Evolutionary conservation across 2,329 filamentous ascomycete genomes (phyloP), one percentile per base, ranked within the genome.

Genomic region (Cladophialophora psammophila): DNA sequence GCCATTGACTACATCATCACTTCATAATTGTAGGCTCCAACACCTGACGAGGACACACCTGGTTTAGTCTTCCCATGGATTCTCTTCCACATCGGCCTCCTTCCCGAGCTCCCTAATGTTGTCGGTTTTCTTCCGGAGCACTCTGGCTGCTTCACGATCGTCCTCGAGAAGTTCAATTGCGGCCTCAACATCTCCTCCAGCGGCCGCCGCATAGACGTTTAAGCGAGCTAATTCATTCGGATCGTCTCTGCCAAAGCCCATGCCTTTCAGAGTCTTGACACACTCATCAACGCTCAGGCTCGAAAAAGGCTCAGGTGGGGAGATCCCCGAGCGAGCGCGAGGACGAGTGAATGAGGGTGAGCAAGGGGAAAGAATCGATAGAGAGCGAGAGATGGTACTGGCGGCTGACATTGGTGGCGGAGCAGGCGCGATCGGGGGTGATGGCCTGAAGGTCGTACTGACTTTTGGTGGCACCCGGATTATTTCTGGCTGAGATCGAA

Each of bases 91-190:
- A 40, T 61, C 59, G 12, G 31, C 36, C 32, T 61, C 59, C 35
- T 52, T 61, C 48, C n/a, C 10, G 6, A 54, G 31, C 31, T 54
- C 7, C 59, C 10, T 38, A 36, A 45, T 53, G 34, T 32, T 26
- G 10, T 61, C 36, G 31, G 18, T 54, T 20, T 10, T 40, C 20
- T 50, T 60, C n/a, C 40, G 52, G 13, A 67, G 56, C 38, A 56
- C 63, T 45, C 58, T 60, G 31, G 61, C 64, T 9, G 68, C 79
- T 64, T 77, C 78, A 52, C 79, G 77, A 66, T 84, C 82, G 66
- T 84, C 82, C 66, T 83, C 81, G 69, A 84, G 83, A 78, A 83
- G 82, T 55, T 83, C 81, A 70, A 84, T 82, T 2, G 82, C 82
- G 60, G 82, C 79, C 32, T 73, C 73, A 26, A 84, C 72, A 60